A percentile compares a stretch with the other conserved stretches of the same genome.
These are phyloP conservation scores for Tetrahymena malaccensis DNA, from an alignment of 73 alveolate genomes.

Conservation along the genomic window DNA sequence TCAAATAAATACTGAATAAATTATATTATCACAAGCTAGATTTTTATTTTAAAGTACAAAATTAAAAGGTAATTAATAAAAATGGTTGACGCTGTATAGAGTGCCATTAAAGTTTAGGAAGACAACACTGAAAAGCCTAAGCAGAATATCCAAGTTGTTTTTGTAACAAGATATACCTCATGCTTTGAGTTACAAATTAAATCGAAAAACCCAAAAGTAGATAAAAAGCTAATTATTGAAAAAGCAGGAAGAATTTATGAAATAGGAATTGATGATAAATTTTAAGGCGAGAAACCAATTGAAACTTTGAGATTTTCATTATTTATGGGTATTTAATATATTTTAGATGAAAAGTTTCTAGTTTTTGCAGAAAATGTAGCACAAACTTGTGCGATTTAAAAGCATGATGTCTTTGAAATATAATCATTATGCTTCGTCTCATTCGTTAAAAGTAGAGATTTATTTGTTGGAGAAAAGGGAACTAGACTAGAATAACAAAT, in stretches of 20 bases:
- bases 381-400: conserved; percentile 15
- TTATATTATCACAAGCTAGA: neutral
- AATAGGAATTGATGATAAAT: neutral
- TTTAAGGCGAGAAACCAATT: neutral
- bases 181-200: neutral
- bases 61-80: neutral
- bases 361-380: conserved; percentile 16
- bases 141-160: neutral
- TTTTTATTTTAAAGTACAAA: neutral
- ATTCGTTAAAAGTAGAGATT: neutral
- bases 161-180: neutral
- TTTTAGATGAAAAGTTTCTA: conserved; percentile 11
- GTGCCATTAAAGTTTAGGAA: neutral
- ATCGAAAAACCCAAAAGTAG: neutral
- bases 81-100: neutral
- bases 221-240: neutral
- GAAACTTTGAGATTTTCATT: conserved; percentile 1
- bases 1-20: neutral
- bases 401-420: conserved; percentile 25
- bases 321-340: conserved; percentile 27
- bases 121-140: neutral
- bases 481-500: neutral
- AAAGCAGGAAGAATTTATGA: neutral
- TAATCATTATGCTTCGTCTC: conserved; percentile 3
- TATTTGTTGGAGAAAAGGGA: neutral